Evolutionary conservation across 1,284 basidiomycete species (phyloP), one percentile per base, ranked within the genome.

Genomic region (Trametes pubescens): DNA sequence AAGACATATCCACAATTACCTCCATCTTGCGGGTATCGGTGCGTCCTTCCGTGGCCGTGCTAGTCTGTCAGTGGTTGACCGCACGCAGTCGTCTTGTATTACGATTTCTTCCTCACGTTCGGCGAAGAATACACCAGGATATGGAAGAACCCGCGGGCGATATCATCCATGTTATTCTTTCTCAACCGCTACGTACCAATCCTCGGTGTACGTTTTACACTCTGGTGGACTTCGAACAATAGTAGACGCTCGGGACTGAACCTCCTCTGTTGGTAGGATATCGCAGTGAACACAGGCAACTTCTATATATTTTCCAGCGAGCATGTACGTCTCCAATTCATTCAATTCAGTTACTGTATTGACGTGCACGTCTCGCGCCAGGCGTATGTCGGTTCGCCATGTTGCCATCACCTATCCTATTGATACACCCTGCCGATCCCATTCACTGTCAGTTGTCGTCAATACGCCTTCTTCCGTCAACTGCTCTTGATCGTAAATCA

Each of bases 21-120:
- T 75, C 18, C 75, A 74, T 62, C 71, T 75, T 43, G 61, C 70
- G 32, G 75, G 75, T 34, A 67, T 76, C 34, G 69, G 74, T 75
- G 38, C 35, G 21, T 44, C 22, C 5, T 29, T 6, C 18, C 16
- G 35, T 34, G 32, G 32, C 9, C 14, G 11, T 21, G 5, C 13
- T 29, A 4, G 21, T 16, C 14, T 49, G n/a, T 14, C 1, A 21
- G 53, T 16, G 32, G 18, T 44, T 52, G 21, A 61, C 11, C 21
- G 34, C 40, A 16, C 14, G 26, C 46, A 76, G 75, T 62, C 32
- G 70, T 76, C 24, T 65, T 74, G 24, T 75, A 72, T 61, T 76
- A 74, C 59, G 75, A 76, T 67, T 73, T 69, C 57, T 13, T 69
- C 37, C 44, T 73, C 59, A 76, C 75, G 6, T 72, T 75, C 49